A percentile compares a stretch with the other conserved stretches of the same genome.
Evolutionary conservation across 192 early-diverging fungal species (phyloP).

Genomic region (Chytriomyces sp.): DNA sequence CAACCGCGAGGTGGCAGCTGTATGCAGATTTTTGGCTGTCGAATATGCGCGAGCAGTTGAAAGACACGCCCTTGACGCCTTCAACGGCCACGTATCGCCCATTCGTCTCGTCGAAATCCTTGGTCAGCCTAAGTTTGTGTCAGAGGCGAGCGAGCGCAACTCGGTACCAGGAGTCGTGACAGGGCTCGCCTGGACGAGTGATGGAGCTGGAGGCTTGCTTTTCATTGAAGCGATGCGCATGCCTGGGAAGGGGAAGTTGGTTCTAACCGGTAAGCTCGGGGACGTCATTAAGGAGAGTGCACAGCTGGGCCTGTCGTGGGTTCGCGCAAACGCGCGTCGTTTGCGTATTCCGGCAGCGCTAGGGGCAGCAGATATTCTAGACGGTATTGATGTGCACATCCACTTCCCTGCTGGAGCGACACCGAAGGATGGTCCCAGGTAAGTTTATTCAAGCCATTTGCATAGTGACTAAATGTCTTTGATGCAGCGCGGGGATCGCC

Average conservation of each 20-base stretch:
- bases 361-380: conserved; percentile 12
- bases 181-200: conserved; percentile 78
- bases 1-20: conserved; percentile 70
- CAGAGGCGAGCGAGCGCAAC: conserved; percentile 69
- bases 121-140: conserved; percentile 64
- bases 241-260: conserved; percentile 64
- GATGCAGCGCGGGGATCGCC: conserved; percentile 61
- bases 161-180: conserved; percentile 75
- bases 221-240: conserved; percentile 81
- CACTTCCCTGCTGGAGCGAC: conserved; percentile 81
- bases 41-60: conserved; percentile 66
- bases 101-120: conserved; percentile 64
- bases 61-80: conserved; percentile 29
- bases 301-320: conserved; percentile 76
- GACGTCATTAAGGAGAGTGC: conserved; percentile 88
- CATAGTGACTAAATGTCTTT: not conserved
- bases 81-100: conserved; percentile 49
- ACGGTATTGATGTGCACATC: conserved; percentile 79
- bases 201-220: conserved; percentile 71
- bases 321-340: conserved; percentile 65
- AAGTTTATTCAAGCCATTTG: conserved; percentile 33
- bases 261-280: conserved; percentile 65
- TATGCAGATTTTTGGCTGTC: conserved; percentile 71
- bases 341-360: conserved; percentile 46
- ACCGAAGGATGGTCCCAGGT: conserved; percentile 84